A percentile compares a stretch with the other conserved stretches of the same genome.
Conservation (phyloP, 345 rosid species). For the Brassica incana region DNA sequence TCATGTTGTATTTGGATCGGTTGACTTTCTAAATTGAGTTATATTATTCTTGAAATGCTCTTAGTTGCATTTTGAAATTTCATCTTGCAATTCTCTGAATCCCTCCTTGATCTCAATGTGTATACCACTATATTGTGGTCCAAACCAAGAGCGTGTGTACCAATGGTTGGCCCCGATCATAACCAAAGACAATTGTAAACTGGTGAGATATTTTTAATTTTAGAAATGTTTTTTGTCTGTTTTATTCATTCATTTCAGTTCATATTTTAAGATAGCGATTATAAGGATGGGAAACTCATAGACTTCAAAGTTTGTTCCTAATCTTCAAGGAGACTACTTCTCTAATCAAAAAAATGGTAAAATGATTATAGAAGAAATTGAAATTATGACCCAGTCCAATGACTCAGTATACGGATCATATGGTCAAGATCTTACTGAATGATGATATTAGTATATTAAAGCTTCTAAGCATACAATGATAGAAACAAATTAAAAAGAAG, state of each 20-base stretch:
- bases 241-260: not conserved
- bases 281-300: not conserved
- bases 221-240: not conserved
- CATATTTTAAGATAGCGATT: not conserved
- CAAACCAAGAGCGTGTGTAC: conserved; percentile 9
- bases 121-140: not conserved
- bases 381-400: not conserved
- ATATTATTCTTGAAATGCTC: not conserved
- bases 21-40: not conserved
- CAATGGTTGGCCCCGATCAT: conserved; percentile 14
- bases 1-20: not conserved
- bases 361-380: not conserved
- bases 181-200: not conserved
- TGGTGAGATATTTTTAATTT: not conserved
- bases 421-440: not conserved
- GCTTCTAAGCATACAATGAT: conserved; percentile 5
- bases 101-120: not conserved
- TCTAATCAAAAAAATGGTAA: not conserved
- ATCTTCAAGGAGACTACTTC: conserved; percentile 8
- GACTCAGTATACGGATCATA: conserved; percentile 5
- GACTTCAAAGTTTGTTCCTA: not conserved
- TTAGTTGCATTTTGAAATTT: conserved; percentile 5
- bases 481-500: not conserved
- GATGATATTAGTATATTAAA: conserved; percentile 12
- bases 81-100: not conserved